Conservation (phyloP, 371 early-diverging fungal genomes). For the Cokeromyces recurvatus region DNA sequence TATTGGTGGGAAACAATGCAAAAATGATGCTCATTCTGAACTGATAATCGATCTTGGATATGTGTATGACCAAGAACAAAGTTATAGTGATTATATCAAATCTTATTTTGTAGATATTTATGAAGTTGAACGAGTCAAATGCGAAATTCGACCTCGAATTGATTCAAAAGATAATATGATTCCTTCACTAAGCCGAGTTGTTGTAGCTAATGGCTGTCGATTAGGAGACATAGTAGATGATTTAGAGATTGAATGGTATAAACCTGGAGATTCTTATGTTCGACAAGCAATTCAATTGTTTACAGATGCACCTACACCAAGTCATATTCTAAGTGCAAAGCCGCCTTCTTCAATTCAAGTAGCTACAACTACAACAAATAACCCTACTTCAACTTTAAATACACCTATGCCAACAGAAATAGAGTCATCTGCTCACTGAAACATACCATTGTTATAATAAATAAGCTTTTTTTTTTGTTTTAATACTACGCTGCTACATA, state of each 20-base stretch:
- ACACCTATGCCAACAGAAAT: too few species aligned
- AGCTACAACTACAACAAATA: background rate
- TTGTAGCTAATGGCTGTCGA: conserved; percentile 22
- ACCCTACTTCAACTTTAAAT: too few species aligned
- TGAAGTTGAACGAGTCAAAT: conserved; percentile 32
- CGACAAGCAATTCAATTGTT: conserved; percentile 34
- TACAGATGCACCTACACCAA: conserved; percentile 29
- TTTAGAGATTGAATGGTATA: conserved; percentile 35
- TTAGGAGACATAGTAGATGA: conserved; percentile 36
- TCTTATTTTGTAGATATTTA: conserved; percentile 39
- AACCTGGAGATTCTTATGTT: conserved; percentile 31
- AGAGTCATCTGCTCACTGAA: too few species aligned
- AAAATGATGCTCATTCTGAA: conserved; percentile 22
- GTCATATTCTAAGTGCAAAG: conserved; percentile 32
- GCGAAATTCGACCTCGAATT: conserved; percentile 35
- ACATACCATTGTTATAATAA: too few species aligned
- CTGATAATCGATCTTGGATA: conserved; percentile 38
- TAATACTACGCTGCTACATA: too few species aligned
- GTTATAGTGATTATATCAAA: conserved; percentile 27
- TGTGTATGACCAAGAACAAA: conserved; percentile 31
- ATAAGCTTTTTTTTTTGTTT: too few species aligned
- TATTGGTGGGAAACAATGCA: conserved; percentile 2
- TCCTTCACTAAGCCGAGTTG: conserved; percentile 18
- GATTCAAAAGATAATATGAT: conserved; percentile 38
- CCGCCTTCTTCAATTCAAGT: conserved; percentile 23